Evolutionary conservation across 495 filamentous ascomycete species (phyloP), one percentile per base, ranked within the genome.

Genomic region (Evernia prunastri): DNA sequence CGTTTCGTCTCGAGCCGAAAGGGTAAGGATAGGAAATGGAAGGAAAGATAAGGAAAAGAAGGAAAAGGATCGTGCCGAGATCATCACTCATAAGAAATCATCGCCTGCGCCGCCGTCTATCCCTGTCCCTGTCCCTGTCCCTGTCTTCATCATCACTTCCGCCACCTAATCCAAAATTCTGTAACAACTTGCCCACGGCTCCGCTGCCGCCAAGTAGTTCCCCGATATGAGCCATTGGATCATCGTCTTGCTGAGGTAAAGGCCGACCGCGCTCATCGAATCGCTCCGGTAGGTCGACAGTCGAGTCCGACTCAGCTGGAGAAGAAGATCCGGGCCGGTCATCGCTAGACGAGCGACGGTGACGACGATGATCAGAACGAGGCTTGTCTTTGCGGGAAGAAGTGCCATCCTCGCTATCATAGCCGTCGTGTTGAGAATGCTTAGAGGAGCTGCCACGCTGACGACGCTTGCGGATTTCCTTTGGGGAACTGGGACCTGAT

Each of bases 191-290:
- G 6, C 67, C 65, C 25, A 66, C 37, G 13, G 33, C 45, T 3
- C 69, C 69, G 25, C 60, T 65, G 20, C 72, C 72, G 31, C 67
- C 72, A 5, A 83, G 60, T 8, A 81, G 63, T 27, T 75, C 69
- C 56, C 80, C 75, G 6, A 82, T 54, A 35, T 63, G 70, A 51
- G 74, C 75, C 3, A 70, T 71, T 8, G 77, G 64, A 20, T 77
- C 71, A 64, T 78, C 74, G 13, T 76, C 73, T 9, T 65, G 71
- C 1, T 77, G 67, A 3, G 74, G 70, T 15, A 81, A 71, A 1
- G 79, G 82, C 27, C 77, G 75, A 2, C 88, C 87, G 5, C 86
- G 74, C 10, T 74, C 67, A 65, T 90, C 87, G 65, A 91, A 90
- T 0, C 88, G 80, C 51, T 84, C 80, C 0, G 88, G 88, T 0